Percentiles rank a stretch among this genome's conserved stretches.
These are phyloP conservation scores for Paracamarosporium sp. DNA, from an alignment of 2,329 filamentous ascomycete genomes.

Conservation along the genomic window DNA sequence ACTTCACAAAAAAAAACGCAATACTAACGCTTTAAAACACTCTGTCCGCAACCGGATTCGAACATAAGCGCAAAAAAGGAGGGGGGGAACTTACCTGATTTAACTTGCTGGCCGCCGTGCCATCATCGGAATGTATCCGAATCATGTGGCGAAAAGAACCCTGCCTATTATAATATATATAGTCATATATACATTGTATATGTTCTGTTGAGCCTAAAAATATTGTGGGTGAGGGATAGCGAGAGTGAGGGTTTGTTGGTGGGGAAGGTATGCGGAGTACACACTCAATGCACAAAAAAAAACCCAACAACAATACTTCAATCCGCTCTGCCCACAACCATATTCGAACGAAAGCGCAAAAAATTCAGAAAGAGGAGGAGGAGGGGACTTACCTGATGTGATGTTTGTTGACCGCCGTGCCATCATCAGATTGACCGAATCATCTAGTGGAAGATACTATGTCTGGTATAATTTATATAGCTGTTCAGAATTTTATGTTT, in stretches of 20 bases:
- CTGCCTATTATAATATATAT: not conserved
- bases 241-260: not conserved
- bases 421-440: not conserved
- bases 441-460: not conserved
- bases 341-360: not conserved
- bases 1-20: not conserved
- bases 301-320: not conserved
- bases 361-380: no score
- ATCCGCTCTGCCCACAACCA: not conserved
- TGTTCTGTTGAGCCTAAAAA: not conserved
- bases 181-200: not conserved
- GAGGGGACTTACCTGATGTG: not conserved
- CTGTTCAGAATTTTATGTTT: not conserved
- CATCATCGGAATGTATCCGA: not conserved
- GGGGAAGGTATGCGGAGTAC: not conserved
- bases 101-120: not conserved
- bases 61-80: not conserved
- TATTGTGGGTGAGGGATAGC: no score
- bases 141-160: not conserved
- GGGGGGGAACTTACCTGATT: not conserved
- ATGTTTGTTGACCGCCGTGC: not conserved
- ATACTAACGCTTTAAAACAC: not conserved
- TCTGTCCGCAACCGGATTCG: not conserved
- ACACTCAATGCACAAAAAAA: not conserved
- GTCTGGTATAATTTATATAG: not conserved